Base-by-base conservation (phyloP, 2,329 filamentous ascomycete species). In the Simplicillium sp. region DNA sequence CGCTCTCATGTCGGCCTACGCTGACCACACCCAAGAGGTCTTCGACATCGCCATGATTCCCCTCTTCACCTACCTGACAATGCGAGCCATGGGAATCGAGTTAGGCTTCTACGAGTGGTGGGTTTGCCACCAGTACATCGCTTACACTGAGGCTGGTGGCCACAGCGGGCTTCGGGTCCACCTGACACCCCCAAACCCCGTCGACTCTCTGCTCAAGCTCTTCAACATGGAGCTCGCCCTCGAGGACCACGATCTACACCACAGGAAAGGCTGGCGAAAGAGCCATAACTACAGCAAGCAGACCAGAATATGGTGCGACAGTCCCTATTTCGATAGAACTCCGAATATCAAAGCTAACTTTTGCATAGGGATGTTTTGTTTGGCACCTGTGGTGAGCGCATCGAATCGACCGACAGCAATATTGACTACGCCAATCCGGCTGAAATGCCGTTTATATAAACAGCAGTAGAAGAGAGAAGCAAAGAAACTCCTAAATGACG, bases 61-160 rank as follows among this genome's bases (percentile, higher is more conserved):
- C 0, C 46, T 65, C 17, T 46, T 64, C 40, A 59, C 63, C 3
- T 66, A 58, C 42, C 50, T 53, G 15, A 57, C 50, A 1, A 43
- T 66, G 18, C 58, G 53, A 20, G 14, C 41, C 7, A 5, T 50
- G 33, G 61, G 61, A 1, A 37, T 66, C 6, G 61, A 64, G 0
- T 61, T 67, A 57, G 62, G 61, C 2, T 67, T 67, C 46, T 66
- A 66, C 33, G 64, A 66, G 20, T 67, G 62, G 62, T 67, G 63
- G 62, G 45, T 67, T n/a, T 67, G 62, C 47, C 59, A 65, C 36
- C 54, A 62, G 38, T 67, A 65, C 39, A 54, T 66, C 11, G 54
- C 63, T 7, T 67, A 57, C 45, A 48, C 57, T 11, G 61, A 65
- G 41, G 40, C 62, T 3, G 53, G 53, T 17, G 61, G 61, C 8